A percentile compares a stretch with the other conserved stretches of the same genome.
Evolutionary conservation across 805 yeast genomes (phyloP).

Genomic region (Kodamaea jinghongensis): DNA sequence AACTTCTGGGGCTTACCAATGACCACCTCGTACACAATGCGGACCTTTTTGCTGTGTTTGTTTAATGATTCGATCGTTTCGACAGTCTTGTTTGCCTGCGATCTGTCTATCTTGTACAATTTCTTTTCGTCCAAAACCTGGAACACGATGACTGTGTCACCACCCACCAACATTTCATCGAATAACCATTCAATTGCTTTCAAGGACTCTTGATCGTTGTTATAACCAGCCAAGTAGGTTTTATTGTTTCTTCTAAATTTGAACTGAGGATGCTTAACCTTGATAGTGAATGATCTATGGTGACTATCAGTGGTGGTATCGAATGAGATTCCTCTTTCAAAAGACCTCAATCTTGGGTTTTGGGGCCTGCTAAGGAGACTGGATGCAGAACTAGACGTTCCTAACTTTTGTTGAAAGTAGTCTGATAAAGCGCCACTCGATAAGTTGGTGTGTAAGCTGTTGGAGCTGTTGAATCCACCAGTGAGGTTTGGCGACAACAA

Average conservation of each 20-base stretch:
- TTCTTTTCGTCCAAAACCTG: slow-evolving; percentile 41
- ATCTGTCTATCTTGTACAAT: slow-evolving; percentile 26
- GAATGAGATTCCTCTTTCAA: slow-evolving; percentile 41
- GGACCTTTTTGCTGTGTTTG: slow-evolving; percentile 32
- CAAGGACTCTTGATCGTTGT: slow-evolving; percentile 35
- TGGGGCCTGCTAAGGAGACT: slow-evolving; percentile 11
- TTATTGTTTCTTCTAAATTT: slow-evolving; percentile 44
- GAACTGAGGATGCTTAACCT: slow-evolving; percentile 42
- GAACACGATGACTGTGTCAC: slow-evolving; percentile 41
- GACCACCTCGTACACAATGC: slow-evolving; percentile 39
- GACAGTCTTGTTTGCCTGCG: slow-evolving; percentile 26
- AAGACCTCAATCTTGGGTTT: slow-evolving; percentile 15
- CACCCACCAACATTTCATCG: slow-evolving; percentile 42
- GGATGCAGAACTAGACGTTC: slow-evolving; percentile 9
- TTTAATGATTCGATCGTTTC: slow-evolving; percentile 34
- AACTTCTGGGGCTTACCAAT: slow-evolving; percentile 41
- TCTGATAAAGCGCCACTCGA: slow-evolving; percentile 9
- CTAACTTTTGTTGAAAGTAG: slow-evolving; percentile 11
- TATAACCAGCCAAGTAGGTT: slow-evolving; percentile 40
- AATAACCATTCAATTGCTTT: slow-evolving; percentile 44
- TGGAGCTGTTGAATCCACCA: slow-evolving; percentile 2
- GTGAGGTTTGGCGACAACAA: slow-evolving; percentile 16
- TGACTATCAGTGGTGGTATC: slow-evolving; percentile 34
- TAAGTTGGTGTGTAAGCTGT: not conserved
- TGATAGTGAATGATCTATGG: slow-evolving; percentile 36